These are phyloP conservation scores for Cryptococcus neoformans DNA, from an alignment of 1,284 basidiomycete species.

Conservation along the genomic window DNA sequence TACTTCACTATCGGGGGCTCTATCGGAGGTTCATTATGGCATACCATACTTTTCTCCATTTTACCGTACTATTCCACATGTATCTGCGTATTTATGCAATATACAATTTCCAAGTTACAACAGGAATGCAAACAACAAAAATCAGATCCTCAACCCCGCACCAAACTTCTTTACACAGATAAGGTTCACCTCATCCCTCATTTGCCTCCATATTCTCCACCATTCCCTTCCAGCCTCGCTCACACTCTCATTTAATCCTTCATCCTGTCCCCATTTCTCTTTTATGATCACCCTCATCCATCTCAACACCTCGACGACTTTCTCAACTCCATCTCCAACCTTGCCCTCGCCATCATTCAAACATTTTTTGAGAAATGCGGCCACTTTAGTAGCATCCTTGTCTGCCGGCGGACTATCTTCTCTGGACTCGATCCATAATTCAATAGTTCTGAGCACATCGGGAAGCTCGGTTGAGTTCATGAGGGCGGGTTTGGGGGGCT, in stretches of 20 bases:
- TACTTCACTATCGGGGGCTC: too few species aligned
- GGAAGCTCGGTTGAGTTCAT: constrained; percentile 49
- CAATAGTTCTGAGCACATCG: constrained; percentile 66
- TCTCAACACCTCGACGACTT: constrained; percentile 64
- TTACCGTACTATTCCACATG: background rate
- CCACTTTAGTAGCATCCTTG: constrained; percentile 67
- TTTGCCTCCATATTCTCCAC: constrained; percentile 69
- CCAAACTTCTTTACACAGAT: constrained; percentile 63
- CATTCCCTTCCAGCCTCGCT: constrained; percentile 53
- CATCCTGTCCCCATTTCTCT: constrained; percentile 22
- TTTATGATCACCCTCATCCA: constrained; percentile 60
- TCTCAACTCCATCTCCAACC: constrained; percentile 57
- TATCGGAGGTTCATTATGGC: background rate
- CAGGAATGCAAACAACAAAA: background rate
- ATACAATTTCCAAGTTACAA: background rate
- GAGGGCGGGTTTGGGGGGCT: constrained; percentile 41
- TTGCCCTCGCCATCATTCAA: constrained; percentile 57
- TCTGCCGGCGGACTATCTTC: constrained; percentile 57
- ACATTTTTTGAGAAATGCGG: constrained; percentile 64
- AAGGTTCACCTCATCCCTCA: constrained; percentile 62
- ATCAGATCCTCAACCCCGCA: constrained; percentile 50
- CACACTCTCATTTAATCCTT: constrained; percentile 39
- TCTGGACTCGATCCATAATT: constrained; percentile 64
- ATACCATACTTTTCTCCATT: background rate
- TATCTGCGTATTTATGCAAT: background rate